Percentiles rank a stretch among this genome's conserved stretches.
Conservation (phyloP, 2,329 filamentous ascomycete species). For the Gaeumannomyces tritici region DNA sequence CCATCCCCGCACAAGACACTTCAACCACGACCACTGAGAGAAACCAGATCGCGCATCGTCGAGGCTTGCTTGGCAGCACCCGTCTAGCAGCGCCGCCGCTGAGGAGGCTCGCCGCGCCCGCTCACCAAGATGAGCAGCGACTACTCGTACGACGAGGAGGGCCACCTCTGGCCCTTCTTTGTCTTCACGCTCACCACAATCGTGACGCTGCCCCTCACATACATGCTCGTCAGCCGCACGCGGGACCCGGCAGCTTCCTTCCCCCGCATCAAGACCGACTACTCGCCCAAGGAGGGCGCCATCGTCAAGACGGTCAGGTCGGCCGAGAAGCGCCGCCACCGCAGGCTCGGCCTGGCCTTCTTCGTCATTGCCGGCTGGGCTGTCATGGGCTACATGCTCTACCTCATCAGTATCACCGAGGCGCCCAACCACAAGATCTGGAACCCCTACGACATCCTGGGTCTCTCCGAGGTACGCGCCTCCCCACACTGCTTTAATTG, state of each 20-base stretch:
- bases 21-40: neutral
- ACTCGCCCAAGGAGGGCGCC: constrained; percentile 71
- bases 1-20: neutral
- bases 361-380: constrained; percentile 70
- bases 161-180: constrained; percentile 99
- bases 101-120: neutral
- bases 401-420: constrained; percentile 75
- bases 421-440: constrained; percentile 68
- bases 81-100: neutral
- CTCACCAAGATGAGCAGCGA: constrained; percentile 69
- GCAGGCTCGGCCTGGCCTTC: constrained; percentile 75
- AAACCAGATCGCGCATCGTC: neutral
- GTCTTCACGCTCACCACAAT: constrained; percentile 83
- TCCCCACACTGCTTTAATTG: constrained; percentile 3
- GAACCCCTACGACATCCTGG: constrained; percentile 95
- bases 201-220: constrained; percentile 83
- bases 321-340: constrained; percentile 82
- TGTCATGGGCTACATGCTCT: constrained; percentile 82
- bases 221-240: constrained; percentile 72
- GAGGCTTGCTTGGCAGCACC: neutral
- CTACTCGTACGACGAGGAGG: constrained; percentile 97
- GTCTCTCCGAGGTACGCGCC: constrained; percentile 62
- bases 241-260: constrained; percentile 71
- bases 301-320: constrained; percentile 74
- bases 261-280: constrained; percentile 72